phyloP scores from a whole-genome alignment of 192 early-diverging fungal genomes.

The Coemansia aciculifera region DNA sequence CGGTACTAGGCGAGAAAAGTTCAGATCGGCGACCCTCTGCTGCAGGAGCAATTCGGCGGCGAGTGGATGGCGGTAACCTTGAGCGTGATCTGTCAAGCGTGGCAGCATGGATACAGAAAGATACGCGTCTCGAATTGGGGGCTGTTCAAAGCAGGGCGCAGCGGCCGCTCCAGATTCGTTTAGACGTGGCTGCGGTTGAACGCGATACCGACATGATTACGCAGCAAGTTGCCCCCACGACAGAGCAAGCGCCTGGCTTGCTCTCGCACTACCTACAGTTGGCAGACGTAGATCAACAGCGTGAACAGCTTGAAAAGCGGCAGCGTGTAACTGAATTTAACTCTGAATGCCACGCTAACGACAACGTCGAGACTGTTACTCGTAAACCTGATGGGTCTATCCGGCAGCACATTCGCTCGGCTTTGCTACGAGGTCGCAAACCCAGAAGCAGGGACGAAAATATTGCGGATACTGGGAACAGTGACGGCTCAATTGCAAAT shows the following conservation, averaged over 20 bases:
- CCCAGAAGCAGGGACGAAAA: neutral
- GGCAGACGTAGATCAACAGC: conserved; percentile 29
- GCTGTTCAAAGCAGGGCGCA: neutral
- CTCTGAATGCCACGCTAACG: neutral
- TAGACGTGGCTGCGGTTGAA: conserved; percentile 23
- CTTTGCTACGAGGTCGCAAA: neutral
- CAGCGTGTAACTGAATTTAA: neutral
- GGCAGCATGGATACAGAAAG: conserved; percentile 1
- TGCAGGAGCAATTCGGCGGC: neutral
- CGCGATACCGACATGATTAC: conserved; percentile 5
- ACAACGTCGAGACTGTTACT: neutral
- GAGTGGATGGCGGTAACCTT: neutral
- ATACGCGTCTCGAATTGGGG: neutral
- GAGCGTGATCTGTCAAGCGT: conserved; percentile 8
- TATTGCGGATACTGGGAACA: neutral
- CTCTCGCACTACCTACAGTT: conserved; percentile 30
- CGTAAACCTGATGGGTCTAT: neutral
- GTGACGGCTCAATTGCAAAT: neutral
- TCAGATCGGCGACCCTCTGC: neutral
- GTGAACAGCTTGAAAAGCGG: conserved; percentile 10
- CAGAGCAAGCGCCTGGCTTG: conserved; percentile 7
- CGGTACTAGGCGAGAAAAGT: neutral
- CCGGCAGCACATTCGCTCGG: conserved; percentile 4
- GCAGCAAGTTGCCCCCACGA: neutral
- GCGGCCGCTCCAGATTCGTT: conserved; percentile 21